These are phyloP conservation scores for Geosmithia flava DNA, from an alignment of 2,329 filamentous ascomycete species.

Conservation along the genomic window DNA sequence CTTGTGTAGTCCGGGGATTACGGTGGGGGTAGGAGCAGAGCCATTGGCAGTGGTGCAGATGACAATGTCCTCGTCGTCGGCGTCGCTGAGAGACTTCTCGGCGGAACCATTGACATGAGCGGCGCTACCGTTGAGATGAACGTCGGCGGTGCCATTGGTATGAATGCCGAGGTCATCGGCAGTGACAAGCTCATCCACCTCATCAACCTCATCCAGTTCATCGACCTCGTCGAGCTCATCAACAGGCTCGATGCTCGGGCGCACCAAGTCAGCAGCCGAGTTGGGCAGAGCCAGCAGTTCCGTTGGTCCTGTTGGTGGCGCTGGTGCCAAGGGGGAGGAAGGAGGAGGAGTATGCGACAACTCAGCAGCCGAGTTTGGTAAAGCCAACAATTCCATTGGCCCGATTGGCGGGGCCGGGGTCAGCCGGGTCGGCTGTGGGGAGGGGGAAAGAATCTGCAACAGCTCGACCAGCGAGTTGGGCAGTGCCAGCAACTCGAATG, in stretches of 20 bases:
- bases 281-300: slow-evolving; percentile 43
- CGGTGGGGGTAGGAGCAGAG: not conserved
- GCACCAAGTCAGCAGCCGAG: slow-evolving; percentile 25
- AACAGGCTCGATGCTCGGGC: not conserved
- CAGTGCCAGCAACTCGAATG: slow-evolving; percentile 32
- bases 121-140: not conserved
- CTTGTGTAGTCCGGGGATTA: slow-evolving; percentile 2
- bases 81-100: not conserved
- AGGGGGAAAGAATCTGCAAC: not conserved
- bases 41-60: not conserved
- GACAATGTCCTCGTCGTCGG: not conserved
- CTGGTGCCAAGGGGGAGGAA: too few relatives aligned
- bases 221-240: not conserved
- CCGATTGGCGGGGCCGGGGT: not conserved
- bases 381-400: not conserved
- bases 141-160: not conserved
- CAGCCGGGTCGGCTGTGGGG: not conserved
- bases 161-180: too few relatives aligned
- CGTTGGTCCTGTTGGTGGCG: slow-evolving; percentile 30
- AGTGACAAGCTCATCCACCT: not conserved
- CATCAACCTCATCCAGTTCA: not conserved
- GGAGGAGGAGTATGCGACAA: slow-evolving; percentile 5
- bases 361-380: slow-evolving; percentile 40
- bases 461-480: slow-evolving; percentile 38
- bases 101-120: not conserved